Conservation (phyloP, 495 filamentous ascomycete species). For the Aspergillus bridgeri region DNA sequence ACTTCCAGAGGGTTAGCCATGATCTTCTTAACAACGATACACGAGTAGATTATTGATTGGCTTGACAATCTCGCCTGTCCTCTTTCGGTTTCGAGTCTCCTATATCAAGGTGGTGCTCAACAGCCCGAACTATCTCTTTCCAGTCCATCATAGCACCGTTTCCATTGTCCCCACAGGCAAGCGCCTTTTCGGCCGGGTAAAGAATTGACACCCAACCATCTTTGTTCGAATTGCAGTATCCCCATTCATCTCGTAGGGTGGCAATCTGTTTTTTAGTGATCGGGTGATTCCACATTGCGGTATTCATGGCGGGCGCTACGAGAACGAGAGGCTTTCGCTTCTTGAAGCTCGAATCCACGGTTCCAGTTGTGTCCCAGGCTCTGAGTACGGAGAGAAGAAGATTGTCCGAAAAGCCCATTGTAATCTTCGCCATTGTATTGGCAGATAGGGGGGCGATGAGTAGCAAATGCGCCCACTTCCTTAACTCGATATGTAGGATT, state of each 20-base stretch:
- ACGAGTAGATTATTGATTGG: background rate
- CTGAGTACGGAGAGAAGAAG: slow-evolving; percentile 70
- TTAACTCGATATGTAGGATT: slow-evolving; percentile 83
- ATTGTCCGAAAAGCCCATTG: slow-evolving; percentile 62
- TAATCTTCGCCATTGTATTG: slow-evolving; percentile 79
- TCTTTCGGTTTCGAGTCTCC: background rate
- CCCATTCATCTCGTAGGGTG: slow-evolving; percentile 73
- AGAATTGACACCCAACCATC: slow-evolving; percentile 76
- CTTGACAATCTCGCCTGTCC: background rate
- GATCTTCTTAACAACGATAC: no score
- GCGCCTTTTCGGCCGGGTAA: slow-evolving; percentile 61
- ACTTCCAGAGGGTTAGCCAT: no score
- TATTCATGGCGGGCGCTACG: slow-evolving; percentile 71
- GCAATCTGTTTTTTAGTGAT: slow-evolving; percentile 67
- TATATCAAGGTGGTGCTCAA: slow-evolving; percentile 41
- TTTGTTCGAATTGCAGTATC: slow-evolving; percentile 23
- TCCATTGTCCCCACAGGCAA: slow-evolving; percentile 82
- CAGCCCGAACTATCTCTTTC: slow-evolving; percentile 62
- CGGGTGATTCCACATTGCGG: slow-evolving; percentile 86
- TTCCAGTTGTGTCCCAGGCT: slow-evolving; percentile 79
- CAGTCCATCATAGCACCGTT: slow-evolving; percentile 76
- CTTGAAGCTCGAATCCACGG: slow-evolving; percentile 42
- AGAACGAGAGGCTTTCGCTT: slow-evolving; percentile 28
- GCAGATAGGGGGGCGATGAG: slow-evolving; percentile 76
- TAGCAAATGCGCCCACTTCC: slow-evolving; percentile 76